A percentile compares a stretch with the other conserved stretches of the same genome.
These are phyloP conservation scores for Carex arenaria DNA, from an alignment of 202 grass and related monocot species.

Conservation along the genomic window DNA sequence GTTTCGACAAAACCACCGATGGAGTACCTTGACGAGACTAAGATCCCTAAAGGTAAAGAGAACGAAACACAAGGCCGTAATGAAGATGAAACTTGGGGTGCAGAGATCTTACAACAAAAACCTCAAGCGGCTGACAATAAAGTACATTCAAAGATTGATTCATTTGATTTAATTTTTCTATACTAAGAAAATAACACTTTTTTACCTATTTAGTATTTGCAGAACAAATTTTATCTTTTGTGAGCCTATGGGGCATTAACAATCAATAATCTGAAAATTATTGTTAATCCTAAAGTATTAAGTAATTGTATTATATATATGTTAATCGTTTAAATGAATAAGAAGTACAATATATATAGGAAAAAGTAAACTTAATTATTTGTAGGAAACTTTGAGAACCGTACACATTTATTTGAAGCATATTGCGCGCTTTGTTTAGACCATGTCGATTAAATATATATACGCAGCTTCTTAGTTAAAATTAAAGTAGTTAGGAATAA, in stretches of 20 bases:
- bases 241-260: neutral
- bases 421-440: neutral
- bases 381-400: neutral
- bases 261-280: neutral
- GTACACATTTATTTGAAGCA: neutral
- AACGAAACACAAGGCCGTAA: neutral
- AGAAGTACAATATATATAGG: neutral
- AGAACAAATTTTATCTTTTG: neutral
- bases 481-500: neutral
- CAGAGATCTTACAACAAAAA: conserved; percentile 42
- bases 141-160: neutral
- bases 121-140: neutral
- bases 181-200: neutral
- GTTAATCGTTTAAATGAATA: neutral
- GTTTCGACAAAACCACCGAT: conserved; percentile 80
- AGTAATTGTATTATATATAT: neutral
- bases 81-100: conserved; percentile 50
- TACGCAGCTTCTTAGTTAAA: neutral
- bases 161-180: neutral
- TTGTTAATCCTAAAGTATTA: neutral
- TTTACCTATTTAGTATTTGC: neutral
- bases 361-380: neutral
- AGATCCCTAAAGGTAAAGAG: conserved; percentile 19
- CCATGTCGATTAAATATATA: neutral
- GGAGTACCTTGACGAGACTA: conserved; percentile 49